These are phyloP conservation scores for Fagus sylvatica DNA, from an alignment of 306 rosid genomes.

Conservation along the genomic window DNA sequence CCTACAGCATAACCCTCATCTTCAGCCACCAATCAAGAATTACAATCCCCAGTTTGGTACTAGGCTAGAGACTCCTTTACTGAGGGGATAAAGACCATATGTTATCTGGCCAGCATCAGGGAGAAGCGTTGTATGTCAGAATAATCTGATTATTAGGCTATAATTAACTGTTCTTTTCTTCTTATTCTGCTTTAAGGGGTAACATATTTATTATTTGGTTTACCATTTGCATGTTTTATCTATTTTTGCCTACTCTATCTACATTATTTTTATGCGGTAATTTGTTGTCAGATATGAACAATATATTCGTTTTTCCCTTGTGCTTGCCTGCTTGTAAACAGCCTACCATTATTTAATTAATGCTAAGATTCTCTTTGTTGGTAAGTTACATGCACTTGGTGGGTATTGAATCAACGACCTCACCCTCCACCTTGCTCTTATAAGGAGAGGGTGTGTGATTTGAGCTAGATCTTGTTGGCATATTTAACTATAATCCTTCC, in stretches of 20 bases:
- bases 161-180: neutral
- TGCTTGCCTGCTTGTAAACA: neutral
- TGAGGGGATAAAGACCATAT: neutral
- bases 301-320: neutral
- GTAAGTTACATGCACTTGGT: too few species aligned
- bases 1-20: too few species aligned
- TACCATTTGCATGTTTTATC: neutral
- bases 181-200: neutral
- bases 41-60: neutral
- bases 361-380: too few species aligned
- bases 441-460: too few species aligned
- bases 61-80: neutral
- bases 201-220: neutral
- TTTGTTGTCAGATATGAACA: neutral
- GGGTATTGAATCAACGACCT: too few species aligned
- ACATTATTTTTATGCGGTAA: neutral
- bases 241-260: neutral
- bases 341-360: neutral
- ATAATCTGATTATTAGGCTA: too few species aligned
- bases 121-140: neutral
- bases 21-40: too few species aligned
- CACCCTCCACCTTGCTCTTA: too few species aligned
- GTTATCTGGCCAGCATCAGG: neutral
- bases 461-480: too few species aligned
- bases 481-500: neutral